Percentiles rank a stretch among this genome's conserved stretches.
Evolutionary conservation across 106 monocot genomes (phyloP).

Genomic region (Xerophyta viscosa): DNA sequence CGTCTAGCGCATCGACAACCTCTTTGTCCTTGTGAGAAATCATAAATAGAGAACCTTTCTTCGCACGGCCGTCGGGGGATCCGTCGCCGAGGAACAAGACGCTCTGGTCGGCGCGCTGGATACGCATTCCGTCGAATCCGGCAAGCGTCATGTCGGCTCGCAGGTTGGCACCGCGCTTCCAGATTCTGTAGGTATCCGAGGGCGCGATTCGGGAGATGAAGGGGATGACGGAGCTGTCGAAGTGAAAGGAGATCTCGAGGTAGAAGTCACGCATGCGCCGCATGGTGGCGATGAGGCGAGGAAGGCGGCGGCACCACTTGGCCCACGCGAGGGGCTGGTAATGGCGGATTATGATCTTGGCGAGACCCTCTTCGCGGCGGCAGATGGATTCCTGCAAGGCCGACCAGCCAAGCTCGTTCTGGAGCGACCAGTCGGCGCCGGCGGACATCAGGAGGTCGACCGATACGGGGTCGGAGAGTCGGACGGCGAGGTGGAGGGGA

Average conservation of each 20-base stretch:
- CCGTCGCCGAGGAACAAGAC: conserved; percentile 87
- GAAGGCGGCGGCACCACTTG: conserved; percentile 86
- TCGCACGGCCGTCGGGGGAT: conserved; percentile 57
- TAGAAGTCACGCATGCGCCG: conserved; percentile 84
- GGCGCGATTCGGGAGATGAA: conserved; percentile 84
- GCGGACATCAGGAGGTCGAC: conserved; percentile 73
- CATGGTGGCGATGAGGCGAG: conserved; percentile 65
- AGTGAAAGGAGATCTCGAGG: conserved; percentile 91
- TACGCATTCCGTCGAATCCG: conserved; percentile 82
- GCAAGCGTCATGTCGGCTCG: conserved; percentile 92
- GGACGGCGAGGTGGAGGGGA: conserved; percentile 71
- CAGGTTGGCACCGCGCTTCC: conserved; percentile 83
- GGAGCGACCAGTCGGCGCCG: conserved; percentile 86
- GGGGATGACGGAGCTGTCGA: conserved; percentile 98
- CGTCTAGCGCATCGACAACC: conserved; percentile 70
- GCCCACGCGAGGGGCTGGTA: conserved; percentile 86
- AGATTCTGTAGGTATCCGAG: conserved; percentile 90
- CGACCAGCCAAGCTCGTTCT: conserved; percentile 90
- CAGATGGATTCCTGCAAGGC: conserved; percentile 88
- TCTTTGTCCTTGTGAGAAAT: conserved; percentile 85
- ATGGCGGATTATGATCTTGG: conserved; percentile 65
- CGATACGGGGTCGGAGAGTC: conserved; percentile 45
- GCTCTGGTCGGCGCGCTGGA: conserved; percentile 78
- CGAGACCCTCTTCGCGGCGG: conserved; percentile 52
- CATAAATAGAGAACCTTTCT: conserved; percentile 64